Evolutionary conservation across 768 basidiomycete genomes (phyloP).

Genomic region (Strobilomyces echinocephalus): DNA sequence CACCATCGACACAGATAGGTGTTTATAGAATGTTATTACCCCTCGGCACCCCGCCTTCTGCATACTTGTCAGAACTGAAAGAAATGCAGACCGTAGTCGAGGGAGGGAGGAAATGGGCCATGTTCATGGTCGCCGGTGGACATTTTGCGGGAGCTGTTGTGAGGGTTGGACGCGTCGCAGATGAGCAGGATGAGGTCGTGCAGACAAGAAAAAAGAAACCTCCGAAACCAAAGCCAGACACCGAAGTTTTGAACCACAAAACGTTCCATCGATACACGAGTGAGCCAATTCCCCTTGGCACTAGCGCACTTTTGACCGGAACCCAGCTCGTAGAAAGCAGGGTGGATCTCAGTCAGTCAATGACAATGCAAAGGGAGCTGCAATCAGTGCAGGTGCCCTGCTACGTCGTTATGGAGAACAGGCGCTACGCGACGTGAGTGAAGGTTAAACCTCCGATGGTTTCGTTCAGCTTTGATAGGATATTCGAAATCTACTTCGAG

Average conservation of each 20-base stretch:
- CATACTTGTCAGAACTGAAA: conserved; percentile 58
- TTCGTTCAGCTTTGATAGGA: conserved; percentile 47
- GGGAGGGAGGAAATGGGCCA: conserved; percentile 75
- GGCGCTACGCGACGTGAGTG: conserved; percentile 76
- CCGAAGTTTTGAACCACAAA: conserved; percentile 82
- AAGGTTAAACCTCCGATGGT: not conserved
- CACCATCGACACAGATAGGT: conserved; percentile 84
- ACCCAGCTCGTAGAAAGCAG: conserved; percentile 88
- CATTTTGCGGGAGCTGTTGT: conserved; percentile 95
- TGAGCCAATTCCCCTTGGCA: conserved; percentile 37
- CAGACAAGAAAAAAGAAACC: conserved; percentile 49
- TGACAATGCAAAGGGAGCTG: conserved; percentile 89
- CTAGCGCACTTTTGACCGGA: conserved; percentile 6
- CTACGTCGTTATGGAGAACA: conserved; percentile 94
- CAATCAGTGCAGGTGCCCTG: conserved; percentile 90
- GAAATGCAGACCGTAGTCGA: conserved; percentile 54
- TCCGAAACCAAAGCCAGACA: conserved; percentile 68
- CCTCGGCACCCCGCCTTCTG: conserved; percentile 31
- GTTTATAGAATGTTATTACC: conserved; percentile 79
- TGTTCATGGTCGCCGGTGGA: conserved; percentile 97
- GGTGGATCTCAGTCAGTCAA: conserved; percentile 91
- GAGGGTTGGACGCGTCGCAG: conserved; percentile 54
- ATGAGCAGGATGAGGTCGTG: conserved; percentile 37
- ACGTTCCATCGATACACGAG: conserved; percentile 99
- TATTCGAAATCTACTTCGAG: conserved; percentile 74